Evolutionary conservation across 2,329 filamentous ascomycete species (phyloP).

Genomic region (Microcyclosporella mali): DNA sequence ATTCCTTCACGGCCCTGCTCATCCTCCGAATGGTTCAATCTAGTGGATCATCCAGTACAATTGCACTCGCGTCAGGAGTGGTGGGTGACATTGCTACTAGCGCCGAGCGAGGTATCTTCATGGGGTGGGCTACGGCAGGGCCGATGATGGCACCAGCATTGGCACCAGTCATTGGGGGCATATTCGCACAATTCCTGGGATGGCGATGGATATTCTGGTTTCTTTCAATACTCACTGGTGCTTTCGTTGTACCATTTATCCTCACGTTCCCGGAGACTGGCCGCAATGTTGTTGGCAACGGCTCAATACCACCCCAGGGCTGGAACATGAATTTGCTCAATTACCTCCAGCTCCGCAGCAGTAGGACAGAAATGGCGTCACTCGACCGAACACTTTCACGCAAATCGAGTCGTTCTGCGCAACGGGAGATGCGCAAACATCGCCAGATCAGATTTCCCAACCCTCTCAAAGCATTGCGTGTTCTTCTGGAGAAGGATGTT

Average conservation of each 20-base stretch:
- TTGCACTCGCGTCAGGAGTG: constrained; percentile 31
- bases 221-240: constrained; percentile 33
- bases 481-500: constrained; percentile 30
- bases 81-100: constrained; percentile 31
- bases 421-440: constrained; percentile 21
- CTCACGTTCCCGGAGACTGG: constrained; percentile 34
- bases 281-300: constrained; percentile 37
- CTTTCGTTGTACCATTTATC: constrained; percentile 24
- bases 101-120: constrained; percentile 29
- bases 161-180: constrained; percentile 25
- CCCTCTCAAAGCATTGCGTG: constrained; percentile 36
- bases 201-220: constrained; percentile 41
- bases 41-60: constrained; percentile 36
- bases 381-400: constrained; percentile 23
- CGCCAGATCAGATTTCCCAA: constrained; percentile 40
- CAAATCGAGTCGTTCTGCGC: constrained; percentile 20
- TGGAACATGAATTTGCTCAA: constrained; percentile 28
- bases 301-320: constrained; percentile 24
- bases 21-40: constrained; percentile 29
- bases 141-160: constrained; percentile 26
- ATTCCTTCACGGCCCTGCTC: constrained; percentile 19
- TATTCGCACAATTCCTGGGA: constrained; percentile 30
- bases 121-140: constrained; percentile 29
- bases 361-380: constrained; percentile 8
- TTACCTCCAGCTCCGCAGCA: constrained; percentile 18